These are phyloP conservation scores for Coemansia sp. DNA, from an alignment of 192 early-diverging fungal genomes.

Conservation along the genomic window DNA sequence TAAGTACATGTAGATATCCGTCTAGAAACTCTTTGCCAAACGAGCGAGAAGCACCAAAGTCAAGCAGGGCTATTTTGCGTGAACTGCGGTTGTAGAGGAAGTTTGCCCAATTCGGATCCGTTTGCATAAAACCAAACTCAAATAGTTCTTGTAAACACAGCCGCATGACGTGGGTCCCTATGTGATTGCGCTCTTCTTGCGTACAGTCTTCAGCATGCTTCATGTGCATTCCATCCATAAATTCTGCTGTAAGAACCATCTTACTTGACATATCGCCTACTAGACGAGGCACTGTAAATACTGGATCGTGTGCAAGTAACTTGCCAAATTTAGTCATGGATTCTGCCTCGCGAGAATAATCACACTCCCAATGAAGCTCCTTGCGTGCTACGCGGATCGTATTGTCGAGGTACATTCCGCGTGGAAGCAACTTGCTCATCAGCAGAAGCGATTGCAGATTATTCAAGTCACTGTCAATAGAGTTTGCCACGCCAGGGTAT, in stretches of 20 bases:
- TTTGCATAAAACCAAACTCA: constrained; percentile 95
- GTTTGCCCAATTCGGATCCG: constrained; percentile 99
- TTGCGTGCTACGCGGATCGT: constrained; percentile 85
- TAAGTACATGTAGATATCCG: constrained; percentile 72
- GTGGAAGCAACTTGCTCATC: constrained; percentile 82
- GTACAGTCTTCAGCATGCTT: constrained; percentile 58
- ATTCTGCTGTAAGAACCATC: constrained; percentile 78
- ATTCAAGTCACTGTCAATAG: constrained; percentile 85
- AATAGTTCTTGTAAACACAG: constrained; percentile 90
- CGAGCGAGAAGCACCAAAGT: constrained; percentile 91
- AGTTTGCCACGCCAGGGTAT: constrained; percentile 88
- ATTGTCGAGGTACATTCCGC: constrained; percentile 95
- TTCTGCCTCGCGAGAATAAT: constrained; percentile 85
- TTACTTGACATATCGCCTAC: constrained; percentile 66
- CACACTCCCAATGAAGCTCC: constrained; percentile 91
- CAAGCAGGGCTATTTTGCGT: constrained; percentile 79
- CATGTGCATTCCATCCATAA: constrained; percentile 72
- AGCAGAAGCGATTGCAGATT: constrained; percentile 77
- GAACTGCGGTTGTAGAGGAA: constrained; percentile 79
- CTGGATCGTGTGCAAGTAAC: constrained; percentile 61
- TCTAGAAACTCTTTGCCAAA: constrained; percentile 75
- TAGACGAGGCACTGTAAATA: constrained; percentile 73
- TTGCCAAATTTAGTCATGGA: constrained; percentile 68
- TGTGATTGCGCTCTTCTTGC: constrained; percentile 62
- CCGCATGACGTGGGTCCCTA: constrained; percentile 72